Base-by-base conservation (phyloP, 2,329 filamentous ascomycete genomes). In the Stenocarpella maydis region DNA sequence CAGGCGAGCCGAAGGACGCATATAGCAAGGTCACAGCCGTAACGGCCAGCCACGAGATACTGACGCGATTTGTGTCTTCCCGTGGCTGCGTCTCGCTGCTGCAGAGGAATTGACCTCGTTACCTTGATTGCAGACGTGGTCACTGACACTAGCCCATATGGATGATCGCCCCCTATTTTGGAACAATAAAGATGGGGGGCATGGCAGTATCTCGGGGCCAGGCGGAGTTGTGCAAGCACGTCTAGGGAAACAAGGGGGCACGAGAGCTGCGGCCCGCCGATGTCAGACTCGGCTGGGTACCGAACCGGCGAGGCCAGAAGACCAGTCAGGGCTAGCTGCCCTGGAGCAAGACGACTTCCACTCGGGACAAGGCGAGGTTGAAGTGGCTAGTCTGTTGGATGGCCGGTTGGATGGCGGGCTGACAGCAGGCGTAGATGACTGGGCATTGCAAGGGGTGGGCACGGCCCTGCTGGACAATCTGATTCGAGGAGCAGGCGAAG, bases 81-180 rank as follows among this genome's bases (percentile, higher is more conserved):
- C 79, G 80, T 37, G 74, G 65, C 52, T 76, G 74, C 31, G 72
- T 76, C 41, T 67, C 75, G 1, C 2, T 83, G 80, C 71, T 84
- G 81, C 68, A 81, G 81, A 4, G 80, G 80, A 5, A 73, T 81
- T 21, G 82, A 85, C 69, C 82, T 83, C 37, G 75, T 83, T 43
- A 77, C 80, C 4, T 80, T 81, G 52, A 76, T 82, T 2, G 80
- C 81, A 1, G 80, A 78, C 54, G 77, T 77, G 3, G 75, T 78
- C n/a, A 0, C 73, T 85, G 2, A 83, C 82, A 50, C 73, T 85
- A 0, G 78, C 79, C 0, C 81, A 85, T 67, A 79, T 85, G 4
- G 76, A 79, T 24, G 74, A 81, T 9, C 74, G 71, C 4, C 75
- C 76, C 7, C n/a, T n/a, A n/a, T n/a, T n/a, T 83, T 26, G 82